These are phyloP conservation scores for Hygrocybe coccinea DNA, from an alignment of 768 basidiomycete species.

Conservation along the genomic window DNA sequence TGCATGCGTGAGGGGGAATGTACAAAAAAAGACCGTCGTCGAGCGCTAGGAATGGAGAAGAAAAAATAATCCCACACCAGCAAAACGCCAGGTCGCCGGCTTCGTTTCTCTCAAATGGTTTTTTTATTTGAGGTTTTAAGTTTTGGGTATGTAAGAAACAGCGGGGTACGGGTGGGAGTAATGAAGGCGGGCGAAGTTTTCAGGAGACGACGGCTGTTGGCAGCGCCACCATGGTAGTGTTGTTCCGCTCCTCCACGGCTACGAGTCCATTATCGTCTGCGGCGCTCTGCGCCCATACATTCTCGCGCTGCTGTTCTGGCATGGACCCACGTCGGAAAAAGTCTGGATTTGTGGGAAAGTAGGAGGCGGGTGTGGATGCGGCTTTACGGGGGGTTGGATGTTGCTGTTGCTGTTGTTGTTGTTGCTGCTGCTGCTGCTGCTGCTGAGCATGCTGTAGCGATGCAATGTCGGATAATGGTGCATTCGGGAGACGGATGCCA, in stretches of 20 bases:
- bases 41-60: too few species aligned
- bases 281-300: too few species aligned
- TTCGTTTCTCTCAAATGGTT: too few species aligned
- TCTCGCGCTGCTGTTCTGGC: slow-evolving; percentile 5
- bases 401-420: background rate
- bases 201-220: slow-evolving; percentile 6
- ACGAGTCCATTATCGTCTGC: background rate
- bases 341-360: background rate
- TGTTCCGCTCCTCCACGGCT: background rate
- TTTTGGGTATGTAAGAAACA: too few species aligned
- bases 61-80: too few species aligned
- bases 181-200: background rate
- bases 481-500: slow-evolving; percentile 70
- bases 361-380: background rate
- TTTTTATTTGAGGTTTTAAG: background rate
- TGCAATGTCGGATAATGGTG: slow-evolving; percentile 66
- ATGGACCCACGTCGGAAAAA: slow-evolving; percentile 13
- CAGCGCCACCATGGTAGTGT: slow-evolving; percentile 1
- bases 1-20: too few species aligned
- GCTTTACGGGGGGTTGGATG: too few species aligned
- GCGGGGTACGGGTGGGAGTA: background rate
- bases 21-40: too few species aligned
- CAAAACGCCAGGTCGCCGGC: too few species aligned
- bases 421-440: background rate
- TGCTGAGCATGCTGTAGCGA: slow-evolving; percentile 29